Conservation (phyloP, 192 early-diverging fungal genomes). For the Podila verticillata region DNA sequence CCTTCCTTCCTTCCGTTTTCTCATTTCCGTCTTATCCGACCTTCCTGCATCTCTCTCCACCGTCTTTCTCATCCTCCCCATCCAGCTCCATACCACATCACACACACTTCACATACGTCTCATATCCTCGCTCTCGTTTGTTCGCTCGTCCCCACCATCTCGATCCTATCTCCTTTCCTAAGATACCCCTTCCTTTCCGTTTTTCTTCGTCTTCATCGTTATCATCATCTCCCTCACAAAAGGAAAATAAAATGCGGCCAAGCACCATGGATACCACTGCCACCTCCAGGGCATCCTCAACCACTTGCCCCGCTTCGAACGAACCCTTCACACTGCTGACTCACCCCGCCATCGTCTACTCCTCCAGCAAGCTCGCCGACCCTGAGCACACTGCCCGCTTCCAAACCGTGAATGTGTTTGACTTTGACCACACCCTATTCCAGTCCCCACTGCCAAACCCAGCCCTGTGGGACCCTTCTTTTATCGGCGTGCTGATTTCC, state of each 20-base stretch:
- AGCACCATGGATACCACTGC: slow-evolving; percentile 30
- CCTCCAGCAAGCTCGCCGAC: slow-evolving; percentile 21
- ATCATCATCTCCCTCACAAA: slow-evolving; percentile 22
- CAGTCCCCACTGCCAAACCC: slow-evolving; percentile 69
- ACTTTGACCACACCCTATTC: slow-evolving; percentile 77
- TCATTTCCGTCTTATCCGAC: not conserved
- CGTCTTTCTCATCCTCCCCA: too few relatives aligned
- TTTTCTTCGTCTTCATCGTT: not conserved
- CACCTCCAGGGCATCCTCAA: slow-evolving; percentile 24
- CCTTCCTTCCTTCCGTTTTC: not conserved
- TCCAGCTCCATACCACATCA: too few relatives aligned
- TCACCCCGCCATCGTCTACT: slow-evolving; percentile 36
- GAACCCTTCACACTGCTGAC: slow-evolving; percentile 10
- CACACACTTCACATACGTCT: not conserved
- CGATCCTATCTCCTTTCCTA: slow-evolving; percentile 16
- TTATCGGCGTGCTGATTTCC: slow-evolving; percentile 62
- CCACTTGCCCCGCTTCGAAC: not conserved
- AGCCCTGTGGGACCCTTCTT: slow-evolving; percentile 63
- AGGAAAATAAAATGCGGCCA: not conserved
- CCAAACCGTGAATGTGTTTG: slow-evolving; percentile 59
- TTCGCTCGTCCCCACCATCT: not conserved
- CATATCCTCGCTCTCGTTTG: not conserved
- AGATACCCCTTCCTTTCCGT: slow-evolving; percentile 7
- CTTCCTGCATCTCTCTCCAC: too few relatives aligned
- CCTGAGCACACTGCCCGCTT: not conserved